Evolutionary conservation across 441 rosid genomes (phyloP).

Genomic region (Hypseocharis bilobata): DNA sequence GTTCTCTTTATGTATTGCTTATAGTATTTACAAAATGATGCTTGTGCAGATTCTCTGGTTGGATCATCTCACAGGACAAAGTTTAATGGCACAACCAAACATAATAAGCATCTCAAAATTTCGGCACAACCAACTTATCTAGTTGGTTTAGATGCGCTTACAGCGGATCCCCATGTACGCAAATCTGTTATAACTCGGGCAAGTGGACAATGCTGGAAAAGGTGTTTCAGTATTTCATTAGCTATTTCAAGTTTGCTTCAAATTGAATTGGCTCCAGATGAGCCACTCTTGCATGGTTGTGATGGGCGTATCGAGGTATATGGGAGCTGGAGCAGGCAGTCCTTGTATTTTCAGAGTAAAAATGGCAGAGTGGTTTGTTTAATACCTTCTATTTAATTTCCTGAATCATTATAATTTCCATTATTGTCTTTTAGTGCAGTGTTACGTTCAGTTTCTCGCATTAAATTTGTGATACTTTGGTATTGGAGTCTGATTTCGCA

Average conservation of each 20-base stretch:
- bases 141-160: slow-evolving; percentile 66
- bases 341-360: slow-evolving; percentile 60
- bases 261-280: slow-evolving; percentile 41
- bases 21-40: slow-evolving; percentile 17
- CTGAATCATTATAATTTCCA: neutral
- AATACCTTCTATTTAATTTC: slow-evolving; percentile 14
- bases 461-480: neutral
- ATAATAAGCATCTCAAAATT: slow-evolving; percentile 25
- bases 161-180: slow-evolving; percentile 41
- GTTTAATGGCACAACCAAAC: slow-evolving; percentile 23
- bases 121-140: slow-evolving; percentile 57
- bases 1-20: slow-evolving; percentile 25
- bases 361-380: slow-evolving; percentile 64
- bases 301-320: slow-evolving; percentile 68
- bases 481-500: neutral
- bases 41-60: slow-evolving; percentile 44
- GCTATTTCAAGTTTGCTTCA: slow-evolving; percentile 48
- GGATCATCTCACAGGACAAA: slow-evolving; percentile 30
- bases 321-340: slow-evolving; percentile 47
- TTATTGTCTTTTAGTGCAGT: neutral
- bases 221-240: slow-evolving; percentile 57
- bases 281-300: slow-evolving; percentile 31
- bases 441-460: neutral
- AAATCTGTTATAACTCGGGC: slow-evolving; percentile 42
- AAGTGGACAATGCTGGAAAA: slow-evolving; percentile 57